Conservation (phyloP, 495 filamentous ascomycete species). For the Letharia columbiana region DNA sequence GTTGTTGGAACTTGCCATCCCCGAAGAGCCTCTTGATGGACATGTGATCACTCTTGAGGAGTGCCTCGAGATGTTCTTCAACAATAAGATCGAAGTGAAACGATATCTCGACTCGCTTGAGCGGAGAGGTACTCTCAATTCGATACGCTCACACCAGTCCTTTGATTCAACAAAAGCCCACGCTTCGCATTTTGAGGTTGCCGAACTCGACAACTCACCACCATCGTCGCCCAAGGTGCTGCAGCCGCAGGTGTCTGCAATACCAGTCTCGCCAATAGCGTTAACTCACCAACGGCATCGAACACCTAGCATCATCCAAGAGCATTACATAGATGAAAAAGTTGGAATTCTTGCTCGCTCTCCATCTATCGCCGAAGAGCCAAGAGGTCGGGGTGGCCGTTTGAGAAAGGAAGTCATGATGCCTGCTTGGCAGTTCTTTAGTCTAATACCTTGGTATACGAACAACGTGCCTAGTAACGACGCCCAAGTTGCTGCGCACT, state of each 20-base stretch:
- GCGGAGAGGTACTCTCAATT: conserved; percentile 48
- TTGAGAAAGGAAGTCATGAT: conserved; percentile 70
- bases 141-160: conserved; percentile 37
- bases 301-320: conserved; percentile 54
- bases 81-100: conserved; percentile 84
- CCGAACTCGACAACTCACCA: conserved; percentile 42
- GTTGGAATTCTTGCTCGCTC: conserved; percentile 22
- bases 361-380: conserved; percentile 32
- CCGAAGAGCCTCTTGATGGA: conserved; percentile 46
- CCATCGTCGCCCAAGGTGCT: conserved; percentile 35
- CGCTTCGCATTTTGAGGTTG: conserved; percentile 48
- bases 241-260: conserved; percentile 26
- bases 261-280: conserved; percentile 21
- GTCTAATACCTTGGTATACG: conserved; percentile 65
- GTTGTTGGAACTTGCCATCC: conserved; percentile 78
- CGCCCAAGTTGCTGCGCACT: conserved; percentile 63
- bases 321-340: conserved; percentile 46
- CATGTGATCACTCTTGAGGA: conserved; percentile 70
- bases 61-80: conserved; percentile 90
- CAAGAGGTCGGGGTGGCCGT: conserved; percentile 22
- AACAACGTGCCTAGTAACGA: conserved; percentile 64
- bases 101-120: conserved; percentile 56
- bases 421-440: conserved; percentile 97
- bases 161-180: conserved; percentile 45
- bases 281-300: conserved; percentile 34